Evolutionary conservation across 371 early-diverging fungal species (phyloP).

Genomic region (Lichtheimia ramosa): DNA sequence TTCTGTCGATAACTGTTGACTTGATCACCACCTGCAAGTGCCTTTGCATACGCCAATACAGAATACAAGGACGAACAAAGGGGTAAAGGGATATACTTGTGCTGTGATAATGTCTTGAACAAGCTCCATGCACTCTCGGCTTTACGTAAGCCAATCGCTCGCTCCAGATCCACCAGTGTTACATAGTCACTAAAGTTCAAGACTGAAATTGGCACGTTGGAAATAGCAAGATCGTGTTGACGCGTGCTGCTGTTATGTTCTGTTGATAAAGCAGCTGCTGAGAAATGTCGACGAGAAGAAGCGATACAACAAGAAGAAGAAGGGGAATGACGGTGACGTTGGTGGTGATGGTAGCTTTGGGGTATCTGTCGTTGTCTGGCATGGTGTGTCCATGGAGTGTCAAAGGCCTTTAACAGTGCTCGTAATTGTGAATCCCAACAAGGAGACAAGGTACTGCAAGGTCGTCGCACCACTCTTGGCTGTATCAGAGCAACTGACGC

Average conservation of each 20-base stretch:
- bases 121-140: slow-evolving; percentile 46
- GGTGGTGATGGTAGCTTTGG: background rate
- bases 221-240: background rate
- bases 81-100: slow-evolving; percentile 24
- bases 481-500: slow-evolving; percentile 34
- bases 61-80: slow-evolving; percentile 35
- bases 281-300: background rate
- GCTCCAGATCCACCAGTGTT: slow-evolving; percentile 32
- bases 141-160: slow-evolving; percentile 30
- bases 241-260: slow-evolving; percentile 4
- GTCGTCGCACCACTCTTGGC: slow-evolving; percentile 15
- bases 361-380: slow-evolving; percentile 1
- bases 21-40: slow-evolving; percentile 11
- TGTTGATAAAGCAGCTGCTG: slow-evolving; percentile 2
- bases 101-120: slow-evolving; percentile 30
- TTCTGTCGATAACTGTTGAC: slow-evolving; percentile 19
- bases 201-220: slow-evolving; percentile 9
- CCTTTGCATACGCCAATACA: slow-evolving; percentile 32
- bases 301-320: slow-evolving; percentile 12
- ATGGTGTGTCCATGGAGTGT: slow-evolving; percentile 14
- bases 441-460: slow-evolving; percentile 16
- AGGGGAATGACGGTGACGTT: background rate
- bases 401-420: slow-evolving; percentile 27
- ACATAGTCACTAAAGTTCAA: slow-evolving; percentile 25
- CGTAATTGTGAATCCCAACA: slow-evolving; percentile 34